Evolutionary conservation across 2,329 filamentous ascomycete species (phyloP).

Genomic region (Penicillium sp.): DNA sequence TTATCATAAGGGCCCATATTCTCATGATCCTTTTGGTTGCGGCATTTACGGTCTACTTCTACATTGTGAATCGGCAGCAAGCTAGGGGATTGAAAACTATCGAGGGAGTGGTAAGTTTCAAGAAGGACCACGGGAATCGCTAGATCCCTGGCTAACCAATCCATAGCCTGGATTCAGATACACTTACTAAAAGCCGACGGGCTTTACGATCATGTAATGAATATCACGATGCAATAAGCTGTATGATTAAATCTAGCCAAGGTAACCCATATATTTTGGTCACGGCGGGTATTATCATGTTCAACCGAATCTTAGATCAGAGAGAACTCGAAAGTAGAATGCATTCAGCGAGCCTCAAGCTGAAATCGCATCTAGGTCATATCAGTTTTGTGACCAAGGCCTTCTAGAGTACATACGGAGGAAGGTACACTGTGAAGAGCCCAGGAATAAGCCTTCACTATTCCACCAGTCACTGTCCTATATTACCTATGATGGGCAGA

Average conservation of each 20-base stretch:
- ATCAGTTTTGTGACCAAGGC: too few species aligned
- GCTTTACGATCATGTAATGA: background rate
- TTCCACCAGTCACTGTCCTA: too few species aligned
- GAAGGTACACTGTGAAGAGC: too few species aligned
- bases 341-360: background rate
- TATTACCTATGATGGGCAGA: too few species aligned
- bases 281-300: background rate
- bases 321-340: background rate
- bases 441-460: too few species aligned
- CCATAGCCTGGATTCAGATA: slow-evolving; percentile 34
- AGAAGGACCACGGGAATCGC: background rate
- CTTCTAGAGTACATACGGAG: too few species aligned
- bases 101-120: slow-evolving; percentile 44
- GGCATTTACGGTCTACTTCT: slow-evolving; percentile 56
- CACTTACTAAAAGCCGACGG: slow-evolving; percentile 28
- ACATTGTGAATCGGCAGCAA: slow-evolving; percentile 52
- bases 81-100: slow-evolving; percentile 49
- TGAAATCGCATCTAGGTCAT: background rate
- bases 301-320: background rate
- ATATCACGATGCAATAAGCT: background rate
- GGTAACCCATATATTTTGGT: background rate
- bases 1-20: slow-evolving; percentile 51
- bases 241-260: background rate
- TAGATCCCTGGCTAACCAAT: background rate
- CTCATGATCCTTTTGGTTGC: slow-evolving; percentile 57